phyloP scores from a whole-genome alignment of 2,329 filamentous ascomycete genomes.

The Penicillium occitanis region DNA sequence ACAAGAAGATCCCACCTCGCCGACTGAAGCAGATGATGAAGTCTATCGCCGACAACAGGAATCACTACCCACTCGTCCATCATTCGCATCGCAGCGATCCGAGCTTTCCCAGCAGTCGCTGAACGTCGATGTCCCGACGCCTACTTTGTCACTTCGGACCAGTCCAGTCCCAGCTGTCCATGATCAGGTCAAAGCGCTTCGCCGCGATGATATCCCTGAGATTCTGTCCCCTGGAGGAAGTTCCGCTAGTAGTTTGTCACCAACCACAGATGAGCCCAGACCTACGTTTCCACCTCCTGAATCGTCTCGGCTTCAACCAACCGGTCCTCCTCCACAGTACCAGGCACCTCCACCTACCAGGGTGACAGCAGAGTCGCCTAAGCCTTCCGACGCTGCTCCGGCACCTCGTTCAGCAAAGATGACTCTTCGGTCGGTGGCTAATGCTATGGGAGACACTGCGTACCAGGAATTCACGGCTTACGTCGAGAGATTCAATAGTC shows the following conservation, averaged over 20 bases:
- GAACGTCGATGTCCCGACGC: conserved; percentile 26
- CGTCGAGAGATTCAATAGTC: conserved; percentile 69
- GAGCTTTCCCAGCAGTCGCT: conserved; percentile 27
- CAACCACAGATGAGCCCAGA: conserved; percentile 9
- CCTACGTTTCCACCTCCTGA: conserved; percentile 11
- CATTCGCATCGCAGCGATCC: conserved; percentile 31
- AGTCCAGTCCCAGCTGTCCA: conserved; percentile 28
- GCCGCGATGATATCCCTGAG: conserved; percentile 30
- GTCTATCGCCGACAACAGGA: conserved; percentile 16
- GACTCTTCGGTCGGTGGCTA: conserved; percentile 39
- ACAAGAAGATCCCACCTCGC: conserved; percentile 34
- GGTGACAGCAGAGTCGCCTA: conserved; percentile 7
- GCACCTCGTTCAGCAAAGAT: conserved; percentile 30
- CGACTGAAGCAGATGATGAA: conserved; percentile 28
- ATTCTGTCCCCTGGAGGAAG: conserved; percentile 25
- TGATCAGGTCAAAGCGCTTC: conserved; percentile 25
- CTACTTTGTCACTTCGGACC: conserved; percentile 31
- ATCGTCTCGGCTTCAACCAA: background rate
- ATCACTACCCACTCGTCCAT: conserved; percentile 27
- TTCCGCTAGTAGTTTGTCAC: conserved; percentile 19
- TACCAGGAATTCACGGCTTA: conserved; percentile 68
- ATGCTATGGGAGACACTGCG: conserved; percentile 61
- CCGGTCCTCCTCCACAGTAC: conserved; percentile 3
- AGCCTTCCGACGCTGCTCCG: background rate
- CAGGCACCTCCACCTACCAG: conserved; percentile 4